Base-by-base conservation (phyloP, 2,329 filamentous ascomycete genomes). In the Dothideomycetes sp. region DNA sequence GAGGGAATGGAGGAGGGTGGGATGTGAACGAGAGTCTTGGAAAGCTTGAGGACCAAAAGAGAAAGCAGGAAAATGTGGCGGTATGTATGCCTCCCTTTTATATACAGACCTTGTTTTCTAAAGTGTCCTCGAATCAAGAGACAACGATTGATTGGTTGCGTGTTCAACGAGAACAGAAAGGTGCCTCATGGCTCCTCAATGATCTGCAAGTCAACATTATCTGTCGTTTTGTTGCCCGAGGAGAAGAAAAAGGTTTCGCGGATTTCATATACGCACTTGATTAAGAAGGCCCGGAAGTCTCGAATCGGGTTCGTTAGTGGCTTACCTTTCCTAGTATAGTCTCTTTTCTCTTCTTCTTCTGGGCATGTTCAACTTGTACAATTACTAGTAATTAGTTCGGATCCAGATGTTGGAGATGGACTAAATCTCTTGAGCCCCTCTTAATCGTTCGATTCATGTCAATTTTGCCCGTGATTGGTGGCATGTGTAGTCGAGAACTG, bases 341-440 rank as follows among this genome's bases (percentile, higher is more conserved):
- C 25, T 23, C 24, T 37, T 13, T n/a, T n/a, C n/a, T n/a, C n/a
- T n/a, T n/a, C n/a, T n/a, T n/a, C n/a, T n/a, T n/a, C n/a, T n/a
- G n/a, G n/a, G n/a, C n/a, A n/a, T n/a, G n/a, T n/a, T n/a, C n/a
- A n/a, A n/a, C n/a, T n/a, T n/a, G n/a, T n/a, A n/a, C n/a, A n/a
- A n/a, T n/a, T 22, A 22, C 23, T 11, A 29, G 23, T 13, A 15
- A 13, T 22, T 37, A 25, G 17, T 37, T 29, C 24, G 17, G 34
- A 25, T 29, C 34, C 34, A 37, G 34, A 37, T 37, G 34, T 19
- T 37, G 24, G 34, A 19, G 16, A 37, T 37, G 25, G 28, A 16
- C 28, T 25, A 37, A 4, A 13, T 29, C 30, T 3, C 17, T 4
- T 19, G 4, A 16, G 24, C 34, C 34, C 34, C 5, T 29, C 34